A percentile compares a stretch with the other conserved stretches of the same genome.
Evolutionary conservation across 1,284 basidiomycete species (phyloP).

Genomic region (Ceratobasidium sp.): DNA sequence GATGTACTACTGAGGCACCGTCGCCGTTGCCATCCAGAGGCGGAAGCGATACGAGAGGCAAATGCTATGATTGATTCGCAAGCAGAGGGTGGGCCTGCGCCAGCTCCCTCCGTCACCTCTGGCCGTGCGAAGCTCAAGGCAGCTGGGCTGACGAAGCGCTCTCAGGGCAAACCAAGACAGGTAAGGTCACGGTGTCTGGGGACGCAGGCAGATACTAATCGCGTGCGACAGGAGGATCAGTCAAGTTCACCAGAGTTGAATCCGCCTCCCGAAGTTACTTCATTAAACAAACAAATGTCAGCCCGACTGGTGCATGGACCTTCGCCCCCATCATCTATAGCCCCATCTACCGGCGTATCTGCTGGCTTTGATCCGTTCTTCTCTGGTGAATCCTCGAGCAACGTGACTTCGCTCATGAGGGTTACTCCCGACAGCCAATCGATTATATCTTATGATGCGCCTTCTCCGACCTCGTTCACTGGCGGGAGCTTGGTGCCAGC

Average conservation of each 20-base stretch:
- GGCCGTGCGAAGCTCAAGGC: conserved; percentile 37
- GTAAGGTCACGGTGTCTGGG: background rate
- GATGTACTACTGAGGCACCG: conserved; percentile 47
- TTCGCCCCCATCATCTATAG: conserved; percentile 12
- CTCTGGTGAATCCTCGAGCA: background rate
- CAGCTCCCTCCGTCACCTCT: conserved; percentile 22
- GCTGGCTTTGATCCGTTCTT: conserved; percentile 24
- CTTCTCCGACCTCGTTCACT: conserved; percentile 17
- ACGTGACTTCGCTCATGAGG: conserved; percentile 2
- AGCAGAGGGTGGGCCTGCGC: background rate
- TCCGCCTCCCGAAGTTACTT: conserved; percentile 5
- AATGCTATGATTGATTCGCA: conserved; percentile 39
- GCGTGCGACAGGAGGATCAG: conserved; percentile 20
- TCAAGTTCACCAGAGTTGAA: conserved; percentile 15
- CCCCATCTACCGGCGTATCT: background rate
- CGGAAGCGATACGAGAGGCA: conserved; percentile 41
- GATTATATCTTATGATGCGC: background rate
- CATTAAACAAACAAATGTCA: conserved; percentile 4
- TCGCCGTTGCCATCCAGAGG: conserved; percentile 45
- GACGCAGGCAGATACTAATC: background rate
- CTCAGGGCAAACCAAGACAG: conserved; percentile 27
- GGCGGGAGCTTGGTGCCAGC: background rate
- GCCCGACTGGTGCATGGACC: conserved; percentile 17
- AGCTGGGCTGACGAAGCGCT: conserved; percentile 24
- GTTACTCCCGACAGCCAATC: conserved; percentile 14